Conservation (phyloP, 2,329 filamentous ascomycete species). For the Aspergillus phoenicis region DNA sequence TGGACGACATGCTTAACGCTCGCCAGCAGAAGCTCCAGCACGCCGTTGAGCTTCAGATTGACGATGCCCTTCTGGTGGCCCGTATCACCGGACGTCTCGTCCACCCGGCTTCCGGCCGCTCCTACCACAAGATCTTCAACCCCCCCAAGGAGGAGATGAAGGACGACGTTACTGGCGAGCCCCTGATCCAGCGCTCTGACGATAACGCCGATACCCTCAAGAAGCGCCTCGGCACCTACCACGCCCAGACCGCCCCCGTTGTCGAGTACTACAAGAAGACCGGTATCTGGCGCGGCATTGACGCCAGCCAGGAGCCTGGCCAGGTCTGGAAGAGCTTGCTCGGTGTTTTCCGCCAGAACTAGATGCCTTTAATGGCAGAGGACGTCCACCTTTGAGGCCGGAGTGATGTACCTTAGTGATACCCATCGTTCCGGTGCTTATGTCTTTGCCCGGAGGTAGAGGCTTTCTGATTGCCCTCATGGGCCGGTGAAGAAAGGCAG, state of each 20-base stretch:
- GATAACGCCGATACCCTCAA: conserved; percentile 95
- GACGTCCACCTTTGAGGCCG: conserved; percentile 1
- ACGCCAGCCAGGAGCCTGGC: conserved; percentile 93
- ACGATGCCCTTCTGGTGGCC: conserved; percentile 88
- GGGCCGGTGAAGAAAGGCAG: conserved; percentile 3
- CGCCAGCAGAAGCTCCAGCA: conserved; percentile 87
- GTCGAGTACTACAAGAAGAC: conserved; percentile 96
- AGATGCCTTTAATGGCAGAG: conserved; percentile 13
- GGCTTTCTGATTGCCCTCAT: neutral
- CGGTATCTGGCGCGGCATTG: conserved; percentile 93
- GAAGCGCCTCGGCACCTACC: conserved; percentile 93
- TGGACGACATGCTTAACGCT: conserved; percentile 84
- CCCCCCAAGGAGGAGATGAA: conserved; percentile 92
- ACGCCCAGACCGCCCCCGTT: conserved; percentile 88
- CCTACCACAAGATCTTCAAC: conserved; percentile 99
- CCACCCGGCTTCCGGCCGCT: conserved; percentile 92
- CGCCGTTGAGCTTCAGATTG: conserved; percentile 94
- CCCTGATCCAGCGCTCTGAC: conserved; percentile 91
- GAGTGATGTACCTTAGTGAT: conserved; percentile 8
- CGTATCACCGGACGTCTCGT: conserved; percentile 95
- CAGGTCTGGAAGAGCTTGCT: conserved; percentile 95
- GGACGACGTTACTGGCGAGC: conserved; percentile 95
- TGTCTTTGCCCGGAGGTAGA: neutral
- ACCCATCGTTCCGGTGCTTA: conserved; percentile 2
- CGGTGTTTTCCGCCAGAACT: conserved; percentile 72